phyloP scores from a whole-genome alignment of 2,329 filamentous ascomycete species.

The Trichoderma lentiforme region DNA sequence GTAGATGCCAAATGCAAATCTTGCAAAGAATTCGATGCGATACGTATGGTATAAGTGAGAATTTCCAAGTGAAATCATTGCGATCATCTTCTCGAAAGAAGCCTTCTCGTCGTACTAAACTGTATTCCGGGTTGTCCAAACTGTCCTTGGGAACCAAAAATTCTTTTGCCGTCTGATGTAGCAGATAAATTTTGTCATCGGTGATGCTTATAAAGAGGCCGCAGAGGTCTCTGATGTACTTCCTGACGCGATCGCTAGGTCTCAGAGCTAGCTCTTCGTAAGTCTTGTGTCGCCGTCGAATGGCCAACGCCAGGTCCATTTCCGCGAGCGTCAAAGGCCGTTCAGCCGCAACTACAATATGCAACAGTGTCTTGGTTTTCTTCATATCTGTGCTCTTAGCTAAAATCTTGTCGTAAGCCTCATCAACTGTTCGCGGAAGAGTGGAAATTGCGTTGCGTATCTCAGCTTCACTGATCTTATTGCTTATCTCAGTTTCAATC shows the following conservation, averaged over 20 bases:
- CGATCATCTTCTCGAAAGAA: too few relatives aligned
- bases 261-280: not conserved
- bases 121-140: not conserved
- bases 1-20: not conserved
- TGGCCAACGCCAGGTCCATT: not conserved
- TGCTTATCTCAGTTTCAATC: conserved; percentile 23
- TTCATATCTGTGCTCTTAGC: not conserved
- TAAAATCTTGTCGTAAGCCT: conserved; percentile 29
- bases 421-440: conserved; percentile 24
- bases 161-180: conserved; percentile 11
- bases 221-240: not conserved
- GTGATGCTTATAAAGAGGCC: not conserved
- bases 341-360: not conserved
- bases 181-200: not conserved
- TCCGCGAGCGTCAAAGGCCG: not conserved
- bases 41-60: not conserved
- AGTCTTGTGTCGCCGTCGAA: not conserved
- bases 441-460: conserved; percentile 15
- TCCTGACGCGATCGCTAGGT: not conserved
- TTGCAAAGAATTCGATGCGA: not conserved
- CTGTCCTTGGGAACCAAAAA: not conserved
- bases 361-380: not conserved
- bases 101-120: not conserved
- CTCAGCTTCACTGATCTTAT: conserved; percentile 6
- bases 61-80: not conserved